Evolutionary conservation across 2,329 filamentous ascomycete genomes (phyloP), one percentile per base, ranked within the genome.

Genomic region (Thielaviopsis musarum): DNA sequence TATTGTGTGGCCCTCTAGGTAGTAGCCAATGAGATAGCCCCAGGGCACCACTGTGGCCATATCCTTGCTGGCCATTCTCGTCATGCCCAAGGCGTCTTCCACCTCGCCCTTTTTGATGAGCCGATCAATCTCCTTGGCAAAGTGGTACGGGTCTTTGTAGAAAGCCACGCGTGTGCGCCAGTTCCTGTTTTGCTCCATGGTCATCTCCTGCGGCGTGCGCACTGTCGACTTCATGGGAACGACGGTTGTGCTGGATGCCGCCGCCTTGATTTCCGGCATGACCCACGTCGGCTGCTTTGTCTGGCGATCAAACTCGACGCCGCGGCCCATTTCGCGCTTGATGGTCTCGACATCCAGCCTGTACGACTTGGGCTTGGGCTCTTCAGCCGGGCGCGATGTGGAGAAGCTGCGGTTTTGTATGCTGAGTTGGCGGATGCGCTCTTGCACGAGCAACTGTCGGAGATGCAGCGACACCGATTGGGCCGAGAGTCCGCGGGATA

Each of bases 21-120:
- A 75, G 69, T 89, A 82, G 60, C 84, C 79, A 60, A 98, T 84
- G 52, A 95, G 71, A 67, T 87, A 81, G 70, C 97, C 97, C 91
- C 91, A 98, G 61, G 86, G 83, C 61, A 94, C 90, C 3, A 80
- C 74, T 63, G 85, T 83, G 61, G 83, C 73, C 64, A 79, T 75
- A 0, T 75, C 70, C 64, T 78, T 81, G 69, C 83, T 89, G n/a
- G 85, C 85, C 65, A 78, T 74, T 61, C 85, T 82, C 45, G 85
- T 80, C 61, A 95, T 69, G 21, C 80, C 73, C 51, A 85, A 70
- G 26, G 90, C 89, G 66, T 88, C 82, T 2, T 83, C 79, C 45
- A 78, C 78, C 34, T 83, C 74, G 51, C 78, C 78, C 61, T 78
- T 76, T 5, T 68, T 69, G 54, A 97, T 73, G 19, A 81, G 74